These are phyloP conservation scores for Botrytis squamosa DNA, from an alignment of 2,329 filamentous ascomycete genomes.

Conservation along the genomic window DNA sequence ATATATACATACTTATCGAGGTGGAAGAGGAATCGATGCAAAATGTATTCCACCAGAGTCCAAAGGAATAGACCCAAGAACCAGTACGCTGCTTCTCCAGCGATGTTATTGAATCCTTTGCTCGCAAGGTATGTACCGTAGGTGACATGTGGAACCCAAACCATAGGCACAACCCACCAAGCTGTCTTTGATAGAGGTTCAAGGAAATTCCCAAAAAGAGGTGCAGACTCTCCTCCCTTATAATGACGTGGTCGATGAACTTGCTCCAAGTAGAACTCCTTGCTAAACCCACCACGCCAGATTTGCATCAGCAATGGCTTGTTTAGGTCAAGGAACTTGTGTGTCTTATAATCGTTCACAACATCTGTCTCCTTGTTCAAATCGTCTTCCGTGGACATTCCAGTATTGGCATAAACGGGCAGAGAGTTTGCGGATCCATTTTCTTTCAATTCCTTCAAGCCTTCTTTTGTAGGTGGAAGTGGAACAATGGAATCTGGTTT, in stretches of 20 bases:
- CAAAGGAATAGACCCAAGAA: slow-evolving; percentile 72
- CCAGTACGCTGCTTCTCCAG: slow-evolving; percentile 61
- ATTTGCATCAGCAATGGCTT: slow-evolving; percentile 84
- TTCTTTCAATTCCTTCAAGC: slow-evolving; percentile 47
- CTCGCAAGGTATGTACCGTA: slow-evolving; percentile 70
- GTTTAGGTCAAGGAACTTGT: slow-evolving; percentile 92
- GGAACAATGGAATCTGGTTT: slow-evolving; percentile 48
- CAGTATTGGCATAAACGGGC: slow-evolving; percentile 62
- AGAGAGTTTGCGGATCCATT: slow-evolving; percentile 38
- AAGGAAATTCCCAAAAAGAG: slow-evolving; percentile 96
- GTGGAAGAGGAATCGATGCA: slow-evolving; percentile 93
- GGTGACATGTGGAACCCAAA: slow-evolving; percentile 80
- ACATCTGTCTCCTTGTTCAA: slow-evolving; percentile 81
- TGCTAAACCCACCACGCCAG: slow-evolving; percentile 83
- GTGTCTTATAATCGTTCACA: slow-evolving; percentile 72
- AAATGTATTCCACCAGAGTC: slow-evolving; percentile 83
- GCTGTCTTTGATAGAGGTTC: slow-evolving; percentile 94
- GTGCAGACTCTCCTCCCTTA: slow-evolving; percentile 87
- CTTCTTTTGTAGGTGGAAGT: slow-evolving; percentile 49
- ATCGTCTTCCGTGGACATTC: slow-evolving; percentile 87
- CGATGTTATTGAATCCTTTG: slow-evolving; percentile 54
- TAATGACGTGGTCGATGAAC: slow-evolving; percentile 95
- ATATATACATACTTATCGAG: slow-evolving; percentile 71
- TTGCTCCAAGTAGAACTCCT: slow-evolving; percentile 96
- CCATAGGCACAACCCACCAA: slow-evolving; percentile 82